These are phyloP conservation scores for Ophiocordyceps camponoti-leonardi DNA, from an alignment of 2,329 filamentous ascomycete genomes.

Conservation along the genomic window DNA sequence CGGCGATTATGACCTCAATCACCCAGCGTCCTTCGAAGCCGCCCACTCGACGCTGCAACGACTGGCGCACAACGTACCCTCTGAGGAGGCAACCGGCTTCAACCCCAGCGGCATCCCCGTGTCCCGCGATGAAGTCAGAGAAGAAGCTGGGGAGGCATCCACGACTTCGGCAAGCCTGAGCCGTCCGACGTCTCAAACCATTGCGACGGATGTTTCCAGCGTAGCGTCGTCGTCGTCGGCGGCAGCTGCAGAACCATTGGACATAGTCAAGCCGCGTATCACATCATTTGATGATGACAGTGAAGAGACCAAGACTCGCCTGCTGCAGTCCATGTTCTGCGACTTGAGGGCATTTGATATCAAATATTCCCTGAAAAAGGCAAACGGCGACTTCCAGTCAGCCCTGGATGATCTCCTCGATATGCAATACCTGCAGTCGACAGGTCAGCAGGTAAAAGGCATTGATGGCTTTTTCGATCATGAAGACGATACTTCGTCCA, in stretches of 20 bases:
- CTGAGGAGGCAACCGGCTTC: slow-evolving; percentile 59
- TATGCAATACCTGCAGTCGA: slow-evolving; percentile 58
- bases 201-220: slow-evolving; percentile 9
- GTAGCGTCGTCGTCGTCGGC: slow-evolving; percentile 9
- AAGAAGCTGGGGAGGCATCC: slow-evolving; percentile 8
- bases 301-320: slow-evolving; percentile 41
- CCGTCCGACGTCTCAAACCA: slow-evolving; percentile 9
- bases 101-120: slow-evolving; percentile 58
- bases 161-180: slow-evolving; percentile 11
- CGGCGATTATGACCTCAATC: slow-evolving; percentile 51
- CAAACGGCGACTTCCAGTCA: slow-evolving; percentile 45
- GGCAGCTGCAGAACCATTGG: slow-evolving; percentile 6
- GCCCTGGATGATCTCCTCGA: slow-evolving; percentile 72
- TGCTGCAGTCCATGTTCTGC: slow-evolving; percentile 56
- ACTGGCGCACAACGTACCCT: slow-evolving; percentile 44
- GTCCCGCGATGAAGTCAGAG: slow-evolving; percentile 7
- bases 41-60: slow-evolving; percentile 44
- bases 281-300: slow-evolving; percentile 23
- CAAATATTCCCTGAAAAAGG: slow-evolving; percentile 48
- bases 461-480: slow-evolving; percentile 65
- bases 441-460: slow-evolving; percentile 46
- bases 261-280: slow-evolving; percentile 9
- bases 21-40: slow-evolving; percentile 30
- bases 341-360: slow-evolving; percentile 50
- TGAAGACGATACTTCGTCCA: slow-evolving; percentile 21